These are phyloP conservation scores for Coelastrella sp. DNA, from an alignment of 139 green algal genomes.

Conservation along the genomic window DNA sequence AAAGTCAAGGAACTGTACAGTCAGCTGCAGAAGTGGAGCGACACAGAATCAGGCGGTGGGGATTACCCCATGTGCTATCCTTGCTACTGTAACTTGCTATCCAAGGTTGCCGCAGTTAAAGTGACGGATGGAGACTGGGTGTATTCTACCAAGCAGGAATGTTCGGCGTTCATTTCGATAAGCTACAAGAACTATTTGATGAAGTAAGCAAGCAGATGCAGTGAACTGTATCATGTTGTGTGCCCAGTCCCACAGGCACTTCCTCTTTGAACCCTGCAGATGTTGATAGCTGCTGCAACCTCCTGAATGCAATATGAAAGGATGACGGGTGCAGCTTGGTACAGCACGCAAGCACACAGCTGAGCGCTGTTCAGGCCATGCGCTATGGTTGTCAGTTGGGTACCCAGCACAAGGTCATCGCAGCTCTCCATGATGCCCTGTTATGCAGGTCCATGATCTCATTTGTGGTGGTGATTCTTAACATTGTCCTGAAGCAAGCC, in stretches of 20 bases:
- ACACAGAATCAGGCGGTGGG: background rate
- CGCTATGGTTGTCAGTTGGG: too few species aligned
- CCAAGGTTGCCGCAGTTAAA: background rate
- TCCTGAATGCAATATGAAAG: too few species aligned
- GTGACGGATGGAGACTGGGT: constrained; percentile 17
- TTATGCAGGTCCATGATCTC: constrained; percentile 12
- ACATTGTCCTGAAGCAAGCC: constrained; percentile 57
- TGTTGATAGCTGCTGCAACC: too few species aligned
- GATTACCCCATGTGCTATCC: constrained; percentile 29
- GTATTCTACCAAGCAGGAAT: constrained; percentile 3
- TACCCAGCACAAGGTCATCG: background rate
- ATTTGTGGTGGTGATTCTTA: constrained; percentile 55
- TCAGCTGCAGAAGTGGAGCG: constrained; percentile 37
- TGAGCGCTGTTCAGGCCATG: too few species aligned
- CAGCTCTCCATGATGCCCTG: background rate
- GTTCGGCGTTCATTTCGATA: constrained; percentile 37
- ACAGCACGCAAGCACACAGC: too few species aligned
- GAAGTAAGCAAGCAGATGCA: constrained; percentile 34
- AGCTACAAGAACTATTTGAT: constrained; percentile 1
- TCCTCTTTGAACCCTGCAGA: too few species aligned
- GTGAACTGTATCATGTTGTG: background rate
- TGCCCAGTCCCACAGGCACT: too few species aligned
- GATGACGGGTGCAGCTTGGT: too few species aligned
- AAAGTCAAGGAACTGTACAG: constrained; percentile 38
- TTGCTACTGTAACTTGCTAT: constrained; percentile 58